Percentiles rank a stretch among this genome's conserved stretches.
Conservation (phyloP, 2,329 filamentous ascomycete genomes). For the Sporothrix schenckii region DNA sequence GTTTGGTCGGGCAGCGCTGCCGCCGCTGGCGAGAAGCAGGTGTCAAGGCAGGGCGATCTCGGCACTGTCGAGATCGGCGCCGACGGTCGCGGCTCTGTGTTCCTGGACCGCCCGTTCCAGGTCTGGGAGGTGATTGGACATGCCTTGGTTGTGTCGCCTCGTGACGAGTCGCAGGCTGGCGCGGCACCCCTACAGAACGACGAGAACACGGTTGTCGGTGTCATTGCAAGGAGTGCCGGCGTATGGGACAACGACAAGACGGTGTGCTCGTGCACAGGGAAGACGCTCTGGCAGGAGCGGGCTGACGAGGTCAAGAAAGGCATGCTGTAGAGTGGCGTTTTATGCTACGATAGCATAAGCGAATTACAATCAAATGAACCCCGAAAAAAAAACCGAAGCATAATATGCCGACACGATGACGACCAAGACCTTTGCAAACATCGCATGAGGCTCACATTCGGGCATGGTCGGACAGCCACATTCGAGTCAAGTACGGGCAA, state of each 20-base stretch:
- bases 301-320: conserved; percentile 86
- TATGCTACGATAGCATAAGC: neutral
- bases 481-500: conserved; percentile 8
- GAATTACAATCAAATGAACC: neutral
- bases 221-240: conserved; percentile 94
- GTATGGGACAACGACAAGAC: conserved; percentile 99
- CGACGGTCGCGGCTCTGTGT: conserved; percentile 75
- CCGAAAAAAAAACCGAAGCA: neutral
- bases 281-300: conserved; percentile 97
- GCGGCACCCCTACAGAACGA: conserved; percentile 68
- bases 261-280: conserved; percentile 95
- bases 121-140: conserved; percentile 97
- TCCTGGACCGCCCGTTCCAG: conserved; percentile 79
- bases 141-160: conserved; percentile 79
- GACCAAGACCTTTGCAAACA: conserved; percentile 1
- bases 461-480: conserved; percentile 6
- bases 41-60: conserved; percentile 63
- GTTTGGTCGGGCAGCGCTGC: conserved; percentile 66
- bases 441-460: neutral
- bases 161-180: conserved; percentile 57
- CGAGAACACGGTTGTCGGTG: conserved; percentile 82
- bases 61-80: conserved; percentile 75
- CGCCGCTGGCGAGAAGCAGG: conserved; percentile 49
- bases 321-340: conserved; percentile 65
- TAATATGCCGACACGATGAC: neutral